Conservation (phyloP, 371 early-diverging fungal species). For the Circinella umbellata region DNA sequence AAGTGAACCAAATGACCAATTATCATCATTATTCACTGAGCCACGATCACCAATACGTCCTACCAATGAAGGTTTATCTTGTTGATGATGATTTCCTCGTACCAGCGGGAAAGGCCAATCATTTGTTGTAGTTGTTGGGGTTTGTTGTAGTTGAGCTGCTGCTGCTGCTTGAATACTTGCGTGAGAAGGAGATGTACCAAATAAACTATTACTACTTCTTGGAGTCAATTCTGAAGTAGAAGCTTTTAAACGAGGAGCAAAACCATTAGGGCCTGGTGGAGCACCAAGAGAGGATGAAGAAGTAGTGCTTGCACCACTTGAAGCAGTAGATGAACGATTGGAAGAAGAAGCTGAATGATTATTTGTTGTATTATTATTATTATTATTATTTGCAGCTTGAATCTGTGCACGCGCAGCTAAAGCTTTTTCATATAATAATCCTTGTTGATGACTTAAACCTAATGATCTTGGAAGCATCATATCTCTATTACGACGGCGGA, state of each 20-base stretch:
- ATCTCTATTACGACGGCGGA: slow-evolving; percentile 40
- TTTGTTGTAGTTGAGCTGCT: neutral
- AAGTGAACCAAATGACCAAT: slow-evolving; percentile 41
- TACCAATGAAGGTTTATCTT: slow-evolving; percentile 19
- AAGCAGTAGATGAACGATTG: slow-evolving; percentile 14
- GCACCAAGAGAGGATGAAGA: slow-evolving; percentile 18
- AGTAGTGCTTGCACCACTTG: slow-evolving; percentile 22
- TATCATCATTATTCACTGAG: slow-evolving; percentile 13
- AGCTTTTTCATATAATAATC: slow-evolving; percentile 46
- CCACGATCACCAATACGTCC: slow-evolving; percentile 26
- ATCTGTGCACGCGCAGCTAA: slow-evolving; percentile 46
- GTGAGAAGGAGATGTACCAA: slow-evolving; percentile 13
- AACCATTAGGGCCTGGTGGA: neutral
- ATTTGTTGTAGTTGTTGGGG: neutral
- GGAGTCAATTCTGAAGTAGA: slow-evolving; percentile 25
- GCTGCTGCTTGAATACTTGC: neutral
- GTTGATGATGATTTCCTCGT: slow-evolving; percentile 15
- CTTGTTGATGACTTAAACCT: slow-evolving; percentile 36
- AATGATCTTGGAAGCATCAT: slow-evolving; percentile 31
- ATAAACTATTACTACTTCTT: slow-evolving; percentile 5
- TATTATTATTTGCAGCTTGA: slow-evolving; percentile 31
- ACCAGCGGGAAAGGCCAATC: slow-evolving; percentile 49
- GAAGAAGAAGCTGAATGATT: neutral
- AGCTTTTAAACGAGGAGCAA: slow-evolving; percentile 18
- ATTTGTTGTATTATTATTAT: no score